phyloP scores from a whole-genome alignment of 2,329 filamentous ascomycete species.

The Bipolaris sorokiniana region DNA sequence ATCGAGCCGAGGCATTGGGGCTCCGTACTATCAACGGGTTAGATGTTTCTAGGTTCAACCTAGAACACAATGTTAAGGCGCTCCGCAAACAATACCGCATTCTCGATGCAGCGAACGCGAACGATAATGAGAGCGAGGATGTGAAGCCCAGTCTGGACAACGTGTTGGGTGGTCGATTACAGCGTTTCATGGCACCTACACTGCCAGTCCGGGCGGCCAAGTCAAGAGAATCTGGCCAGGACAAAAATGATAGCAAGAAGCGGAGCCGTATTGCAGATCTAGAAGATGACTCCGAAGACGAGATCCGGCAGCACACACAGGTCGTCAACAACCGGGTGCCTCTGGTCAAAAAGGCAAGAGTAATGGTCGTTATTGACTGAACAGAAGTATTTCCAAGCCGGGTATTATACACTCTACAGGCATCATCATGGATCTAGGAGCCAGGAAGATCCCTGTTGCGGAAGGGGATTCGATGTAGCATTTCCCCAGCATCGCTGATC shows the following conservation, averaged over 20 bases:
- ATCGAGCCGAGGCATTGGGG: slow-evolving; percentile 62
- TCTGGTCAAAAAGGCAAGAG: slow-evolving; percentile 23
- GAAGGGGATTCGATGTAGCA: not conserved
- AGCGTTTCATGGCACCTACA: slow-evolving; percentile 30
- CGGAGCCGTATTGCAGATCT: slow-evolving; percentile 17
- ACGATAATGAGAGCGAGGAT: slow-evolving; percentile 6
- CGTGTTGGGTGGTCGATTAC: slow-evolving; percentile 7
- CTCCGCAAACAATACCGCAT: slow-evolving; percentile 56
- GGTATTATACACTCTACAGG: no score
- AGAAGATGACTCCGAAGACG: slow-evolving; percentile 23
- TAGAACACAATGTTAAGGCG: slow-evolving; percentile 53
- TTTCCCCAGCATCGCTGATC: not conserved
- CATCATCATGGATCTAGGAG: not conserved
- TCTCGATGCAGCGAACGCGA: slow-evolving; percentile 44
- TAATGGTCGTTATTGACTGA: slow-evolving; percentile 29
- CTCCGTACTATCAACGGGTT: slow-evolving; percentile 61
- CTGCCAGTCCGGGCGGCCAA: slow-evolving; percentile 9
- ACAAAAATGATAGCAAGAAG: slow-evolving; percentile 9
- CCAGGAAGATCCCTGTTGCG: not conserved
- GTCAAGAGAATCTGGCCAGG: not conserved
- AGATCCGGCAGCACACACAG: slow-evolving; percentile 21
- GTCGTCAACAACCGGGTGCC: slow-evolving; percentile 2
- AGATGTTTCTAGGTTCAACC: slow-evolving; percentile 57
- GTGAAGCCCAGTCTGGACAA: not conserved
- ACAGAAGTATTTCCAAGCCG: no score